phyloP scores from a whole-genome alignment of 2,329 filamentous ascomycete species.

The Epichloe sylvatica region DNA sequence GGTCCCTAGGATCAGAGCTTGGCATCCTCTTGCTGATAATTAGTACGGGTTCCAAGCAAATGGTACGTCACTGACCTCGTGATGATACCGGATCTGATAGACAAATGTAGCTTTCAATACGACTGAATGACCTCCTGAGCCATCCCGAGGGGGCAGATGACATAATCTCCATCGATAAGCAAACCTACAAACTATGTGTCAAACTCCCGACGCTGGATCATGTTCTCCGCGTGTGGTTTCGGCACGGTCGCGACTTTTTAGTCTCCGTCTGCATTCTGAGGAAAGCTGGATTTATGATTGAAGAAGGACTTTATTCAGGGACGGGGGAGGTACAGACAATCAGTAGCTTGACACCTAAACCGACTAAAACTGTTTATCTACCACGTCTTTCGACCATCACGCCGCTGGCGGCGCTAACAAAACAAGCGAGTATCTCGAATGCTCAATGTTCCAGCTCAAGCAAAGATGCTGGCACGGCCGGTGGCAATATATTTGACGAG shows the following conservation, averaged over 20 bases:
- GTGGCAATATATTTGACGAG: constrained; percentile 4
- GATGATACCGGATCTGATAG: constrained; percentile 1
- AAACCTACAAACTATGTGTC: constrained; percentile 12
- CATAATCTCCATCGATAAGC: constrained; percentile 10
- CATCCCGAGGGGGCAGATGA: constrained; percentile 1
- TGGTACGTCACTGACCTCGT: constrained; percentile 1
- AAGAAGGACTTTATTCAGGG: constrained; percentile 6
- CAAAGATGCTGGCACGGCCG: neutral
- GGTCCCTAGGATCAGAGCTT: constrained; percentile 1
- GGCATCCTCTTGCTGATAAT: constrained; percentile 3
- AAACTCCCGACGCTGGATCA: constrained; percentile 13
- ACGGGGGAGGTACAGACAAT: neutral
- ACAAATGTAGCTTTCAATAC: constrained; percentile 2
- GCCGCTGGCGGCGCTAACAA: constrained; percentile 4
- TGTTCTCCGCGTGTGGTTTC: constrained; percentile 15
- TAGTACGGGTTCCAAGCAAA: neutral
- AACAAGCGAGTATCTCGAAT: constrained; percentile 4
- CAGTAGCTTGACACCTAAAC: neutral
- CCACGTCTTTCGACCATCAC: constrained; percentile 16
- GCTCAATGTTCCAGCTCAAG: neutral
- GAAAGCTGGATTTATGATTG: constrained; percentile 17
- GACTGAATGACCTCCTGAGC: constrained; percentile 4
- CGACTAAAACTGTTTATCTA: neutral
- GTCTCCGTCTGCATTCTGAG: constrained; percentile 19
- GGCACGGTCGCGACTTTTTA: constrained; percentile 19